phyloP scores from a whole-genome alignment of 2,329 filamentous ascomycete genomes.

The Exophiala xenobiotica region DNA sequence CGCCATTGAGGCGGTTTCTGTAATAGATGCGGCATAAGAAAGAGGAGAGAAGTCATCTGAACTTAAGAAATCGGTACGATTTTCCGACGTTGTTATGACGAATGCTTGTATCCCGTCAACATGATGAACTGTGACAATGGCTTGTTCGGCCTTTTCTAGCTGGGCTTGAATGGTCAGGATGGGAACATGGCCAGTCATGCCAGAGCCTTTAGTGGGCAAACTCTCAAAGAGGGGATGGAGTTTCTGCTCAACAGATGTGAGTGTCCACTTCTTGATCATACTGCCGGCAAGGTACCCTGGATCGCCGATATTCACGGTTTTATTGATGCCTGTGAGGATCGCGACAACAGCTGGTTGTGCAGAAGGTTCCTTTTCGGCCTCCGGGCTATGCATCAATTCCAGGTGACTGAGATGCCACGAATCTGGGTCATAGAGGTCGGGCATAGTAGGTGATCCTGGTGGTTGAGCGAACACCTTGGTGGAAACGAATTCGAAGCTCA shows the following conservation, averaged over 20 bases:
- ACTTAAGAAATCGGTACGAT: slow-evolving; percentile 57
- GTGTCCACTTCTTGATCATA: slow-evolving; percentile 78
- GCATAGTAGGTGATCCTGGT: slow-evolving; percentile 13
- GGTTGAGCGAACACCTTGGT: slow-evolving; percentile 28
- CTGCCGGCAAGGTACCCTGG: slow-evolving; percentile 67
- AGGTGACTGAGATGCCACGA: slow-evolving; percentile 69
- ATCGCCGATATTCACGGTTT: slow-evolving; percentile 52
- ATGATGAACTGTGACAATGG: slow-evolving; percentile 9
- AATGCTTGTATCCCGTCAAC: slow-evolving; percentile 16
- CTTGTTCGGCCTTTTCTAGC: slow-evolving; percentile 25
- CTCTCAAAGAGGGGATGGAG: slow-evolving; percentile 75
- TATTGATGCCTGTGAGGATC: slow-evolving; percentile 64
- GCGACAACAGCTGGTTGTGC: slow-evolving; percentile 66
- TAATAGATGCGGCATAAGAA: slow-evolving; percentile 16
- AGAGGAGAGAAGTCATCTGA: slow-evolving; percentile 54
- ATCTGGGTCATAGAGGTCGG: slow-evolving; percentile 37
- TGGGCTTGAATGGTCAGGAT: slow-evolving; percentile 13
- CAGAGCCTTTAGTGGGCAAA: slow-evolving; percentile 47
- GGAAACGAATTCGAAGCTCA: slow-evolving; percentile 17
- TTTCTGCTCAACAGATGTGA: slow-evolving; percentile 63
- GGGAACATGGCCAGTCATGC: slow-evolving; percentile 2
- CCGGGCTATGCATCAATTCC: slow-evolving; percentile 67
- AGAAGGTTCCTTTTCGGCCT: slow-evolving; percentile 57
- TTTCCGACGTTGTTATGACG: slow-evolving; percentile 36
- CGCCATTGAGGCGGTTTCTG: slow-evolving; percentile 47